Evolutionary conservation across 2,329 filamentous ascomycete genomes (phyloP).

Genomic region (Talaromyces sp.): DNA sequence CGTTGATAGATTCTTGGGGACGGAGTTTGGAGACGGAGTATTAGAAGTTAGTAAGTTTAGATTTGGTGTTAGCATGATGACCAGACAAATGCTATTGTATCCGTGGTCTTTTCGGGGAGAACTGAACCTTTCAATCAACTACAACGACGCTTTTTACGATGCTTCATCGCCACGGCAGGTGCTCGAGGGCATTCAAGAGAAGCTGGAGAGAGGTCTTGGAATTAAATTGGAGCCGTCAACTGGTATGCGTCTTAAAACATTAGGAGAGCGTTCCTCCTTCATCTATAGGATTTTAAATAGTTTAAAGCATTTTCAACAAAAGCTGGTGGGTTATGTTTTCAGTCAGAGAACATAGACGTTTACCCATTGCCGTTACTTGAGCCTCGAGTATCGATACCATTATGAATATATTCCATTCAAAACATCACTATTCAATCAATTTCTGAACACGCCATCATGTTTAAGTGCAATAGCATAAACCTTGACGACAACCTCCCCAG

Average conservation of each 20-base stretch:
- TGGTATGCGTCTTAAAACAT: neutral
- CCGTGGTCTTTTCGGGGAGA: slow-evolving; percentile 14
- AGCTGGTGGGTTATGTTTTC: no score
- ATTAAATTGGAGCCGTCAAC: neutral
- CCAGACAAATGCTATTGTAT: slow-evolving; percentile 15
- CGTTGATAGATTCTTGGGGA: slow-evolving; percentile 5
- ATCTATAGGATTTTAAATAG: neutral
- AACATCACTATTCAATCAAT: no score
- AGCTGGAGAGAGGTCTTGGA: slow-evolving; percentile 1
- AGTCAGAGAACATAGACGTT: no score
- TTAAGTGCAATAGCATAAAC: no score
- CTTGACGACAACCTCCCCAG: no score
- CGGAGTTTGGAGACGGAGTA: neutral
- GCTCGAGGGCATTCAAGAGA: neutral
- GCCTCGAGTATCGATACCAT: no score
- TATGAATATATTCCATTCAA: no score
- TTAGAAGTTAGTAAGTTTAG: slow-evolving; percentile 8
- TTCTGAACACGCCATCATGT: no score
- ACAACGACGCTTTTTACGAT: slow-evolving; percentile 14
- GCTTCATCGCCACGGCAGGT: neutral
- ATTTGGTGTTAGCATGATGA: slow-evolving; percentile 16
- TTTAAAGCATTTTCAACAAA: no score
- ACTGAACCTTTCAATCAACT: slow-evolving; percentile 14
- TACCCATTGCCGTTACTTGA: no score
- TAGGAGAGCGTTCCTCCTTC: neutral